Percentiles rank a stretch among this genome's conserved stretches.
Conservation (phyloP, 441 rosid genomes). For the Aleurites moluccanus region DNA sequence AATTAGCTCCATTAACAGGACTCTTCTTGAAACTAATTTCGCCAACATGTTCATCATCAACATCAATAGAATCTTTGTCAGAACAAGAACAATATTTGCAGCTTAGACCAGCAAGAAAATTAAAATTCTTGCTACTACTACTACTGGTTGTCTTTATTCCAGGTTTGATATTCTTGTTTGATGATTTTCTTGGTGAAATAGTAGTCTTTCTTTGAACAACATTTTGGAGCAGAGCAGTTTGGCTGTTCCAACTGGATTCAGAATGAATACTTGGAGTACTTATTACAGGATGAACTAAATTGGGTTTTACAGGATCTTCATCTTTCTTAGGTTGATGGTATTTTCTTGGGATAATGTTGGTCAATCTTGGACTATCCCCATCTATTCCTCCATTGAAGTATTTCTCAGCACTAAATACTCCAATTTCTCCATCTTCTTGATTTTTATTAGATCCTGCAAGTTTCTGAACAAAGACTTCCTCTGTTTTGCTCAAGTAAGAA, state of each 20-base stretch:
- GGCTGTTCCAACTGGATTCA: slow-evolving; percentile 81
- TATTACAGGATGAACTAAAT: slow-evolving; percentile 26
- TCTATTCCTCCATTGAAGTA: slow-evolving; percentile 68
- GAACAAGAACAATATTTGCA: slow-evolving; percentile 64
- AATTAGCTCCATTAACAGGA: slow-evolving; percentile 25
- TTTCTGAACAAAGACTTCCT: slow-evolving; percentile 37
- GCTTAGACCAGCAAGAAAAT: slow-evolving; percentile 43
- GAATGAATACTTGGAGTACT: slow-evolving; percentile 55
- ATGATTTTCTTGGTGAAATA: too few species aligned
- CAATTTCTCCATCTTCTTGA: slow-evolving; percentile 62
- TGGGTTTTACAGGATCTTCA: slow-evolving; percentile 27
- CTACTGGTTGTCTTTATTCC: slow-evolving; percentile 6
- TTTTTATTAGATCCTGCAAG: slow-evolving; percentile 34
- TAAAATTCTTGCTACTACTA: slow-evolving; percentile 37
- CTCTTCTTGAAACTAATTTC: slow-evolving; percentile 48
- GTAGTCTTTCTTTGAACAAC: slow-evolving; percentile 28
- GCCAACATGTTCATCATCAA: slow-evolving; percentile 41
- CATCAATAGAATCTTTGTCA: slow-evolving; percentile 57
- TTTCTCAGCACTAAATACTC: slow-evolving; percentile 79
- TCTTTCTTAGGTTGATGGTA: slow-evolving; percentile 27
- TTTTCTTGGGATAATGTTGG: slow-evolving; percentile 28
- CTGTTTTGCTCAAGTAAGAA: slow-evolving; percentile 42
- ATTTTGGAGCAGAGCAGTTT: slow-evolving; percentile 46
- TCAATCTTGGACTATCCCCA: slow-evolving; percentile 45
- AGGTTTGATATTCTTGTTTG: slow-evolving; percentile 29